phyloP scores from a whole-genome alignment of 2,329 filamentous ascomycete genomes.

The Fusarium kyushuense region DNA sequence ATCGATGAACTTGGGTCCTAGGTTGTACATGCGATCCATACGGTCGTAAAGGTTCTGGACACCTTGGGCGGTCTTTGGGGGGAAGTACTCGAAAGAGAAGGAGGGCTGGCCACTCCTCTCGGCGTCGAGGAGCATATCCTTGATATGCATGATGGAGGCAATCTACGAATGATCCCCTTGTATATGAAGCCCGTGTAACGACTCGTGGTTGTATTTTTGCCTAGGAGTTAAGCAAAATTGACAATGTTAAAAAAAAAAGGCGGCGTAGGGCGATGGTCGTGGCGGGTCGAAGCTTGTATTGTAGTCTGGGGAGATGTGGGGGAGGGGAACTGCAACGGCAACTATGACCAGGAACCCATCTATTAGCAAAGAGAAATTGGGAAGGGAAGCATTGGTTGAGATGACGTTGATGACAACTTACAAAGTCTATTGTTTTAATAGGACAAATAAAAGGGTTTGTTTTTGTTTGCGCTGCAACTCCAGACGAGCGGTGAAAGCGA shows the following conservation, averaged over 20 bases:
- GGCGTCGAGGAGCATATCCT: constrained; percentile 87
- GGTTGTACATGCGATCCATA: constrained; percentile 98
- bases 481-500: constrained; percentile 43
- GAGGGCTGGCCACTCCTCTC: constrained; percentile 83
- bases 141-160: constrained; percentile 85
- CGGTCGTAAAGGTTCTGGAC: constrained; percentile 99
- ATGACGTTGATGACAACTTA: constrained; percentile 17
- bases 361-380: constrained; percentile 29
- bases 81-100: constrained; percentile 99
- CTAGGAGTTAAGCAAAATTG: background rate
- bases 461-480: constrained; percentile 43
- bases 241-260: constrained; percentile 5
- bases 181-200: background rate
- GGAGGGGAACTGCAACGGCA: constrained; percentile 28
- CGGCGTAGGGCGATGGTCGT: constrained; percentile 9
- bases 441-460: background rate
- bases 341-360: constrained; percentile 15
- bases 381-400: background rate
- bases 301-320: constrained; percentile 30
- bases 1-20: constrained; percentile 96
- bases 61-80: constrained; percentile 95
- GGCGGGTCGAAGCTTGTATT: constrained; percentile 33
- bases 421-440: constrained; percentile 14
- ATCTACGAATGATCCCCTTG: background rate
- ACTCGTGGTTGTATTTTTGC: constrained; percentile 13